Evolutionary conservation across 768 basidiomycete species (phyloP).

Genomic region (Leccinum aurantiacum): DNA sequence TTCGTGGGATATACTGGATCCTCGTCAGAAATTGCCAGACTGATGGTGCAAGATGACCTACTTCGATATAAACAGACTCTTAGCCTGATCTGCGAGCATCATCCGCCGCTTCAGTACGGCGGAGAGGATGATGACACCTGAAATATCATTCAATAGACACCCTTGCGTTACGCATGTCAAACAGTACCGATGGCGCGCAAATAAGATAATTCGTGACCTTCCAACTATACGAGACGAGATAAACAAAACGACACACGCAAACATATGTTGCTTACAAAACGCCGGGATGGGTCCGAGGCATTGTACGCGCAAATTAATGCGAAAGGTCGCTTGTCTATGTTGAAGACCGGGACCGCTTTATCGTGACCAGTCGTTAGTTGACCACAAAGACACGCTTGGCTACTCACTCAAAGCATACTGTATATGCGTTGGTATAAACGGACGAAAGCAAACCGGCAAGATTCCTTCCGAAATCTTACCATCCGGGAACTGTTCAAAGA

Average conservation of each 20-base stretch:
- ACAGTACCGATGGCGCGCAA: conserved; percentile 78
- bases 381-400: background rate
- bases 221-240: conserved; percentile 50
- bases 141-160: conserved; percentile 3
- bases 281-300: conserved; percentile 73
- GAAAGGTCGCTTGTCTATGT: conserved; percentile 90
- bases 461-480: conserved; percentile 87
- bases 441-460: conserved; percentile 77
- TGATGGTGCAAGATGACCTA: conserved; percentile 33
- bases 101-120: conserved; percentile 90
- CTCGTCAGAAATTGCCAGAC: conserved; percentile 7
- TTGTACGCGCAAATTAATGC: conserved; percentile 91
- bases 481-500: conserved; percentile 78
- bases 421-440: conserved; percentile 77
- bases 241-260: conserved; percentile 6
- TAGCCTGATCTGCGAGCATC: conserved; percentile 93
- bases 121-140: conserved; percentile 88
- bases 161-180: background rate
- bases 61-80: conserved; percentile 92
- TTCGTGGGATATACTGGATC: conserved; percentile 80
- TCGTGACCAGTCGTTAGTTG: conserved; percentile 5
- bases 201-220: conserved; percentile 90
- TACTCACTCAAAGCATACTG: conserved; percentile 85
- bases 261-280: conserved; percentile 57
- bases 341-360: conserved; percentile 87